Base-by-base conservation (phyloP, 345 rosid species). In the Citropsis articulata region DNA sequence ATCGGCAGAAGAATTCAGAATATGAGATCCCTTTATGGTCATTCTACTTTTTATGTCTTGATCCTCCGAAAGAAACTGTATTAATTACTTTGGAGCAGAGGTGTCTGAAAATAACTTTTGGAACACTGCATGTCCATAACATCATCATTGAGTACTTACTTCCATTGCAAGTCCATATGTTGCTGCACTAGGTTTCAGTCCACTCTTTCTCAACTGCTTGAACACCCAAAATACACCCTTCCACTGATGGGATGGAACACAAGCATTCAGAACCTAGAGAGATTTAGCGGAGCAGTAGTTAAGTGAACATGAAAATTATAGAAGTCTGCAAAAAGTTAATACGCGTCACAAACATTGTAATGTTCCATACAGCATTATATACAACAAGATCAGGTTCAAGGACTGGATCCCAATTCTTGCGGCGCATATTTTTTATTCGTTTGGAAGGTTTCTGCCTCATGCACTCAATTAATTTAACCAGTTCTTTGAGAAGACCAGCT, bases 111-210 rank as follows among this genome's bases (percentile, higher is more conserved):
- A 30, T 57, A 66, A 63, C 24, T 75, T 59, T 18, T 19, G 72
- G 14, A 50, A 62, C 28, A 63, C 22, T 38, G 5, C 36, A 70
- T 19, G 8, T 35, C 45, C 18, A 48, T 30, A 62, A 77, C 6
- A 2, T 63, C 79, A 61, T 60, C 59, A 78, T 45, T 73, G 55
- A 76, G 42, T 72, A 6, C 62, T 85, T 90, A 95, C 99, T 98
- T 95, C 98, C 97, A 95, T 95, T 13, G 99, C 97, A 71, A 95
- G 91, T 85, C 99, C 99, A 85, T 92, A 92, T 36, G 97, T 92
- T 59, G 98, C 98, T 84, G 91, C 97, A 82, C 88, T 91, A 75
- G 99, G 99, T 84, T 89, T 90, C 69, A 93, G 83, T 71, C 94
- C 91, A 77, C 85, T 82, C 86, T 89, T 93, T 80, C 96, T 88